phyloP scores from a whole-genome alignment of 306 rosid species.

The Hippophae gyantsensis region DNA sequence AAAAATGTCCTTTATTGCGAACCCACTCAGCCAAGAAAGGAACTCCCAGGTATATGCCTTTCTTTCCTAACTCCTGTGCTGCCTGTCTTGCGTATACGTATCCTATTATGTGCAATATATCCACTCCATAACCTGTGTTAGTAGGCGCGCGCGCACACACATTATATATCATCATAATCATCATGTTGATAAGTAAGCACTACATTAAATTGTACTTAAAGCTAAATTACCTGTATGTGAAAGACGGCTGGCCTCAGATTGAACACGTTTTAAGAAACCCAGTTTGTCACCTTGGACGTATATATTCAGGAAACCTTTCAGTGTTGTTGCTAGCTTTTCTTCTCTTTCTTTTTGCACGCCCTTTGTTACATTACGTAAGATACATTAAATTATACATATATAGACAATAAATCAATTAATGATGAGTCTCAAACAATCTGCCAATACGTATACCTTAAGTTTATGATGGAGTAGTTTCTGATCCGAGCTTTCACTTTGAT shows the following conservation, averaged over 20 bases:
- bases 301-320: slow-evolving; percentile 51
- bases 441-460: slow-evolving; percentile 48
- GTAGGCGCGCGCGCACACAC: not conserved
- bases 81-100: slow-evolving; percentile 84
- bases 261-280: slow-evolving; percentile 59
- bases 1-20: slow-evolving; percentile 80
- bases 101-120: slow-evolving; percentile 70
- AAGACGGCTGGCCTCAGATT: slow-evolving; percentile 79
- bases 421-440: slow-evolving; percentile 9
- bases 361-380: slow-evolving; percentile 17
- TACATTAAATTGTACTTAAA: too few relatives aligned
- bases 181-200: too few relatives aligned
- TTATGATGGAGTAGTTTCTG: slow-evolving; percentile 50
- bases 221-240: slow-evolving; percentile 51
- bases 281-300: slow-evolving; percentile 63
- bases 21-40: slow-evolving; percentile 95
- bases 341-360: slow-evolving; percentile 85
- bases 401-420: not conserved
- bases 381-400: not conserved
- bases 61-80: slow-evolving; percentile 89
- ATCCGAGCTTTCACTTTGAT: slow-evolving; percentile 47
- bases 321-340: slow-evolving; percentile 61
- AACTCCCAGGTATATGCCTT: slow-evolving; percentile 74
- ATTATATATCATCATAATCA: not conserved
- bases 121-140: slow-evolving; percentile 60